Evolutionary conservation across 139 green algal species (phyloP).

Genomic region (Coccomyxa sp.): DNA sequence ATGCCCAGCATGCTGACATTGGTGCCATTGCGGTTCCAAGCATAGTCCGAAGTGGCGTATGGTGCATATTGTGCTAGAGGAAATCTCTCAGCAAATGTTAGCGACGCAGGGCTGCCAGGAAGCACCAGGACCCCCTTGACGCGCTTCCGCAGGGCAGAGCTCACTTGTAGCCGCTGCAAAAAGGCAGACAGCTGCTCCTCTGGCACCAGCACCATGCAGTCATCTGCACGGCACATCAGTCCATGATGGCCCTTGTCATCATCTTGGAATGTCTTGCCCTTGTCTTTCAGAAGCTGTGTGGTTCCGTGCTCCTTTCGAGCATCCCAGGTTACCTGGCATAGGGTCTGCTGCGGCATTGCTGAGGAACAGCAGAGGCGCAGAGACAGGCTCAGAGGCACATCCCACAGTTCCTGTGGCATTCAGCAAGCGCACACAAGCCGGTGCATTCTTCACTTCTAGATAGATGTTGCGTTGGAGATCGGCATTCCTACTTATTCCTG

Average conservation of each 20-base stretch:
- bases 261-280: background rate
- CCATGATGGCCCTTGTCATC: background rate
- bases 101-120: background rate
- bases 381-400: background rate
- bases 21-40: conserved; percentile 41
- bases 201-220: background rate
- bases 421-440: conserved; percentile 35
- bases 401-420: conserved; percentile 32
- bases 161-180: background rate
- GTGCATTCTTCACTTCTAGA: conserved; percentile 29
- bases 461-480: conserved; percentile 13
- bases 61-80: conserved; percentile 31
- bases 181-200: background rate
- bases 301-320: background rate
- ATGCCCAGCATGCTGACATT: background rate
- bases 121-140: background rate
- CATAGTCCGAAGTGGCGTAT: conserved; percentile 14
- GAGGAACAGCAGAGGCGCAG: background rate
- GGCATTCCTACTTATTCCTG: no score
- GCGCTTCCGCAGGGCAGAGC: background rate
- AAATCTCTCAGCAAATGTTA: conserved; percentile 10
- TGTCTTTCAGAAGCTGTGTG: background rate
- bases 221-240: background rate
- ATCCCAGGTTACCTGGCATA: background rate
- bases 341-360: background rate